A percentile compares a stretch with the other conserved stretches of the same genome.
These are phyloP conservation scores for Pythium dissotocum DNA, from an alignment of 352 stramenopile species.

Conservation along the genomic window DNA sequence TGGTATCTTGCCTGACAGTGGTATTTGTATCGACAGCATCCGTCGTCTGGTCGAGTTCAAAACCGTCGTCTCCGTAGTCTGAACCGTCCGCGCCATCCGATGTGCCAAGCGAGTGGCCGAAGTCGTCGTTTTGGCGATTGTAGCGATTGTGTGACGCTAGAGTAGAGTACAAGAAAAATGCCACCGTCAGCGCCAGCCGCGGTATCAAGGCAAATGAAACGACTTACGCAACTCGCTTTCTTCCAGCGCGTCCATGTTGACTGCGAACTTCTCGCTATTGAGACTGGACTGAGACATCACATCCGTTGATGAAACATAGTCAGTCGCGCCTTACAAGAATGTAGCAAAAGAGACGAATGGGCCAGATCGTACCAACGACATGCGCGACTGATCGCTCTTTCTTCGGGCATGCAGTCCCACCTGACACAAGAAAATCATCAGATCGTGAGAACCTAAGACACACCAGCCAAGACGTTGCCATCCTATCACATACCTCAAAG, in stretches of 20 bases:
- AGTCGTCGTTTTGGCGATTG: constrained; percentile 29
- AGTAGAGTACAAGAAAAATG: constrained; percentile 11
- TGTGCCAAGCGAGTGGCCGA: constrained; percentile 25
- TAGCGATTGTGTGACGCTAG: constrained; percentile 43
- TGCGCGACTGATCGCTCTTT: constrained; percentile 41
- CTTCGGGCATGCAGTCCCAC: constrained; percentile 50
- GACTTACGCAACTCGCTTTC: constrained; percentile 28
- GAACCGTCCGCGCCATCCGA: constrained; percentile 19
- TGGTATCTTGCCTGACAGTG: not conserved
- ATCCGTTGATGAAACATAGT: not conserved
- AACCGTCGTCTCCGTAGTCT: constrained; percentile 62
- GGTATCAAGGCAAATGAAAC: not conserved
- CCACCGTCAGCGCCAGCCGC: not conserved
- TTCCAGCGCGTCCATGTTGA: constrained; percentile 61
- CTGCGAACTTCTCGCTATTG: constrained; percentile 74
- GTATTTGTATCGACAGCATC: not conserved
- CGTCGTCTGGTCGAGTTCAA: constrained; percentile 63
- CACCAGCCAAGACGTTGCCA: not conserved
- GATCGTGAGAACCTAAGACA: not conserved
- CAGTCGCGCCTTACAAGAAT: not conserved
- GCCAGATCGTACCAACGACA: constrained; percentile 48
- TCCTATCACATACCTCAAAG: constrained; percentile 54
- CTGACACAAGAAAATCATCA: constrained; percentile 20
- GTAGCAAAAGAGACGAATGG: not conserved
- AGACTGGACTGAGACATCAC: constrained; percentile 51